Conservation (phyloP, 805 yeast species). For the Zygotorulaspora sp. region DNA sequence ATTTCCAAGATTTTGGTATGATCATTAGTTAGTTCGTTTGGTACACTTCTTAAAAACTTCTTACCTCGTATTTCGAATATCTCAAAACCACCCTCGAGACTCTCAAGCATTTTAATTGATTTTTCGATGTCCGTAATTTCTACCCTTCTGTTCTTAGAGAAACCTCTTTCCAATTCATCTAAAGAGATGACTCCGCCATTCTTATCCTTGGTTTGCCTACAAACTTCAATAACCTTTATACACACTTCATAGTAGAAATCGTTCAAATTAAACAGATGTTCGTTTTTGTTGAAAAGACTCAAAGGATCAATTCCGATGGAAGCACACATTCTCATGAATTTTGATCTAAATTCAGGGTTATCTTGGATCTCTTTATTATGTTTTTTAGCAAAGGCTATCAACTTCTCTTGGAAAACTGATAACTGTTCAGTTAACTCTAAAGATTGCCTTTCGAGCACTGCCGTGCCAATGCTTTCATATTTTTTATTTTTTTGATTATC, state of each 20-base stretch:
- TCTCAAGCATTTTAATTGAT: conserved; percentile 49
- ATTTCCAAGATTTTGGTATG: conserved; percentile 68
- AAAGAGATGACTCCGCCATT: conserved; percentile 81
- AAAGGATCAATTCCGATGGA: conserved; percentile 84
- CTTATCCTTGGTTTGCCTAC: conserved; percentile 60
- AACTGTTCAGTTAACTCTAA: conserved; percentile 66
- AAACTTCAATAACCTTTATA: conserved; percentile 69
- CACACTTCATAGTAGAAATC: conserved; percentile 67
- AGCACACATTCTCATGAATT: conserved; percentile 71
- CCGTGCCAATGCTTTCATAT: conserved; percentile 16
- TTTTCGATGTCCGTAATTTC: conserved; percentile 50
- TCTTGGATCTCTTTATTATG: conserved; percentile 63
- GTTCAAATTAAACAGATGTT: conserved; percentile 31
- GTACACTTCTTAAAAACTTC: conserved; percentile 57
- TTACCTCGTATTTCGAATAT: conserved; percentile 49
- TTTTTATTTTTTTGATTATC: conserved; percentile 23
- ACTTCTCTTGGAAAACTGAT: conserved; percentile 68
- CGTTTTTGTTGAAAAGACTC: conserved; percentile 33
- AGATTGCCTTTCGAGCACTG: conserved; percentile 46
- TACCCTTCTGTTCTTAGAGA: conserved; percentile 33
- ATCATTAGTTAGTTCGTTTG: conserved; percentile 61
- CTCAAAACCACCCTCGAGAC: conserved; percentile 69
- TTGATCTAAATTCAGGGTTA: conserved; percentile 60
- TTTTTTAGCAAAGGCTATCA: conserved; percentile 67
- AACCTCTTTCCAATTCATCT: conserved; percentile 41